phyloP scores from a whole-genome alignment of 2,329 filamentous ascomycete species.

The Xylaria multiplex region DNA sequence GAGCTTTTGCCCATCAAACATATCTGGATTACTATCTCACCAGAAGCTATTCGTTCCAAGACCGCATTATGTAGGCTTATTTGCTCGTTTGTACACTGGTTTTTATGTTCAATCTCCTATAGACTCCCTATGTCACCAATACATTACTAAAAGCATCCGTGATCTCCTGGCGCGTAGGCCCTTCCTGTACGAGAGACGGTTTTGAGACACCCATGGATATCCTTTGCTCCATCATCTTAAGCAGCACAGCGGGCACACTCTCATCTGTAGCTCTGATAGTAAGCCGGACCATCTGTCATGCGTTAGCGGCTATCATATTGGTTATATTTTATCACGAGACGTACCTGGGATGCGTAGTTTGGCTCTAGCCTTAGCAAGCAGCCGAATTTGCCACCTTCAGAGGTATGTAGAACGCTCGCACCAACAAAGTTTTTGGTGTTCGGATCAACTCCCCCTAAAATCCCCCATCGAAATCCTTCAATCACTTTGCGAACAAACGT shows the following conservation, averaged over 20 bases:
- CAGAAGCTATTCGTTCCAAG: slow-evolving; percentile 5
- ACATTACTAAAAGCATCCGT: slow-evolving; percentile 66
- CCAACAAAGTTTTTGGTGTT: slow-evolving; percentile 95
- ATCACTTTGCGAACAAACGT: slow-evolving; percentile 77
- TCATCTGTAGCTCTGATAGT: slow-evolving; percentile 96
- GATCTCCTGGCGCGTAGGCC: slow-evolving; percentile 61
- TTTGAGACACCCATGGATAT: slow-evolving; percentile 67
- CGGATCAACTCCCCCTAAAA: slow-evolving; percentile 86
- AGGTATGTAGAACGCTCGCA: slow-evolving; percentile 84
- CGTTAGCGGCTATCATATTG: slow-evolving; percentile 33
- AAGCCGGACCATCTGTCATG: slow-evolving; percentile 82
- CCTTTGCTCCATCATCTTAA: slow-evolving; percentile 88
- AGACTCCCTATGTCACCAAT: slow-evolving; percentile 56
- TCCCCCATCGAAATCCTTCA: slow-evolving; percentile 88
- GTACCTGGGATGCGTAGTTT: slow-evolving; percentile 89
- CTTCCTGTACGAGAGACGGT: slow-evolving; percentile 52
- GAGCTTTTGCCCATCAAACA: not conserved
- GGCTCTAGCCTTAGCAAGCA: slow-evolving; percentile 94
- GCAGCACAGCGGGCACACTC: slow-evolving; percentile 78
- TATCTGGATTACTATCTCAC: slow-evolving; percentile 2
- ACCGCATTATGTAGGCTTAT: slow-evolving; percentile 10
- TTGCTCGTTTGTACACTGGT: slow-evolving; percentile 31
- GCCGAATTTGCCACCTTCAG: slow-evolving; percentile 87
- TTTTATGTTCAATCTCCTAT: slow-evolving; percentile 35
- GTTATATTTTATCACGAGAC: slow-evolving; percentile 46